A percentile compares a stretch with the other conserved stretches of the same genome.
phyloP scores from a whole-genome alignment of 2,329 filamentous ascomycete genomes.

The Colletotrichum truncatum region DNA sequence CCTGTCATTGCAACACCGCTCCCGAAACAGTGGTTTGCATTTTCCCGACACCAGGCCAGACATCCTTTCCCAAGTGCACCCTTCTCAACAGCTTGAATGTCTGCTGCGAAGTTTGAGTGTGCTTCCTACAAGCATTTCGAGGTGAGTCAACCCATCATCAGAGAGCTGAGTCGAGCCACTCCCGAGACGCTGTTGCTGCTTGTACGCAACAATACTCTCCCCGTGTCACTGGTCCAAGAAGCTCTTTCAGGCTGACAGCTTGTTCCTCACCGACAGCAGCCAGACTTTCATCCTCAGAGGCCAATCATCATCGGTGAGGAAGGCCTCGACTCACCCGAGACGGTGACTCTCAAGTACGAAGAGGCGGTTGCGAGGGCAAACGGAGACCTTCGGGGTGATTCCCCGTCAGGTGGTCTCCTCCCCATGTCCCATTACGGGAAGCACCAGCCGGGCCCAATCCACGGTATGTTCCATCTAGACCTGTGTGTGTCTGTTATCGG shows the following conservation, averaged over 20 bases:
- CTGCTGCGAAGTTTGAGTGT: constrained; percentile 64
- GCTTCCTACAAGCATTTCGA: constrained; percentile 67
- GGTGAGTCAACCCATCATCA: constrained; percentile 53
- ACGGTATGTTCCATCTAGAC: constrained; percentile 70
- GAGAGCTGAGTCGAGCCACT: constrained; percentile 18
- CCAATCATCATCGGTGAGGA: constrained; percentile 64
- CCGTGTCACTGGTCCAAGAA: background rate
- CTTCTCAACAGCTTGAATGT: constrained; percentile 61
- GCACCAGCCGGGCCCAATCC: constrained; percentile 77
- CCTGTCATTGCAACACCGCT: constrained; percentile 31
- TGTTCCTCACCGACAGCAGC: constrained; percentile 44
- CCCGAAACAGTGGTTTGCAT: constrained; percentile 35
- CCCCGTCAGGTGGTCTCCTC: constrained; percentile 63
- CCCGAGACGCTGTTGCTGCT: constrained; percentile 43
- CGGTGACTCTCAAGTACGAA: constrained; percentile 65
- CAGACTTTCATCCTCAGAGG: constrained; percentile 62
- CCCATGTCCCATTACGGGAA: constrained; percentile 86
- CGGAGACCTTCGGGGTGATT: constrained; percentile 65
- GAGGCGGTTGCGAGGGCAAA: constrained; percentile 62
- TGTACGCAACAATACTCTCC: constrained; percentile 22
- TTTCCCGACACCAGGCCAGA: constrained; percentile 26
- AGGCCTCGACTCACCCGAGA: constrained; percentile 67
- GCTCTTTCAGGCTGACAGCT: constrained; percentile 35
- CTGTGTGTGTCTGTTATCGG: background rate
- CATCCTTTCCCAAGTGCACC: constrained; percentile 30